phyloP scores from a whole-genome alignment of 2,329 filamentous ascomycete genomes.

The Exophiala mesophila region DNA sequence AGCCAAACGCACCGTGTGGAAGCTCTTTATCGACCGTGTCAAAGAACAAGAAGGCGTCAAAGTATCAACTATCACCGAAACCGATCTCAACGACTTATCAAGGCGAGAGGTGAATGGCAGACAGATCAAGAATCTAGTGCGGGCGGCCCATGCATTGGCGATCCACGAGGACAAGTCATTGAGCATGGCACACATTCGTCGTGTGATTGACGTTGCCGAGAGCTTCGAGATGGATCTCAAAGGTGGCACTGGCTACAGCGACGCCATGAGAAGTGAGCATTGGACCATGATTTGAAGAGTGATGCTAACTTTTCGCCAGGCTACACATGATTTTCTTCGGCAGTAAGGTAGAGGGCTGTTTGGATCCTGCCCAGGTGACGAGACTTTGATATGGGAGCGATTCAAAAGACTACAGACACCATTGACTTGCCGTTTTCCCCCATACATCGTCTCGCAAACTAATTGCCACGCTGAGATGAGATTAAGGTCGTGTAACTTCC shows the following conservation, averaged over 20 bases:
- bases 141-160: slow-evolving; percentile 76
- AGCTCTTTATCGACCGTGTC: slow-evolving; percentile 74
- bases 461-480: no score
- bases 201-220: slow-evolving; percentile 78
- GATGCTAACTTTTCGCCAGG: no score
- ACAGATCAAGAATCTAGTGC: slow-evolving; percentile 84
- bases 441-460: no score
- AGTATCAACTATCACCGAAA: slow-evolving; percentile 42
- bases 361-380: no score
- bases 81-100: slow-evolving; percentile 50
- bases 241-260: slow-evolving; percentile 72
- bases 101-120: slow-evolving; percentile 65
- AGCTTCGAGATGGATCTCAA: slow-evolving; percentile 79
- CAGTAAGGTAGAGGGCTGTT: no score
- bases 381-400: no score
- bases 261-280: slow-evolving; percentile 79
- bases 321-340: no score
- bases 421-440: no score
- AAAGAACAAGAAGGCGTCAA: slow-evolving; percentile 58
- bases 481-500: no score
- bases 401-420: no score
- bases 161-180: slow-evolving; percentile 67
- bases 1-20: slow-evolving; percentile 75
- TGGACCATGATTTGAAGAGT: no score
- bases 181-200: slow-evolving; percentile 71